Base-by-base conservation (phyloP, 768 basidiomycete species). In the Pleurotus giganteus region DNA sequence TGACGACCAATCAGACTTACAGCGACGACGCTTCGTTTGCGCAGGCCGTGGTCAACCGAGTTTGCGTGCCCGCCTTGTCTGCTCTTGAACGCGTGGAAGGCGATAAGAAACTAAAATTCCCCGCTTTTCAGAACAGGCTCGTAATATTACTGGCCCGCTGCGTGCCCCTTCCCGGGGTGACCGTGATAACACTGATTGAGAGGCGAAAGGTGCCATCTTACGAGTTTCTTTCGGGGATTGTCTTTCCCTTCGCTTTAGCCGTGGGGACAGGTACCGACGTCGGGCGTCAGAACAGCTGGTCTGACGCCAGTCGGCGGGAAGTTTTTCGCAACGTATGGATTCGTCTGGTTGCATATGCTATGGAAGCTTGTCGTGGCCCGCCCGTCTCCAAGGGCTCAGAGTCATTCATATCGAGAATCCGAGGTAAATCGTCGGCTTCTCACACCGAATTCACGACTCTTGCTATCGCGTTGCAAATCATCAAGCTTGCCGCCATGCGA, bases 401-500 rank as follows among this genome's bases (percentile, higher is more conserved):
- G 60, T 78, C 80, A 7, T 37, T 51, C 8, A 19, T 51, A 13
- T n/a, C 31, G 2, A 51, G 49, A 32, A 23, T 51, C 15, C 49
- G 49, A 3, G 49, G 49, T 12, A 51, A 51, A 24, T n/a, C 49
- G 7, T 17, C 49, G 15, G 49, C 49, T 8, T 51, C 49, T 32
- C 61, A 61, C 26, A 65, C 70, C 31, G 71, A 74, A 21, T 62
- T 79, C 37, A 71, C 78, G 24, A 68, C 71, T 3, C 72, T 76
- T 44, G 71, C 82, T 46, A 70, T 82, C 0, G 80, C 82, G 0
- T 62, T 91, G 23, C 89, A 90, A 65, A 74, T 86, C 13, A 68
- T 91, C 59, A 91, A 91, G 62, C 69, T 82, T 27, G 78, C 90
- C 59, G 59, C 88, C 13, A 69, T 89, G 44, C 81, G 85, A 15